A percentile compares a stretch with the other conserved stretches of the same genome.
phyloP scores from a whole-genome alignment of 495 filamentous ascomycete species.

The Copromyces sp. region DNA sequence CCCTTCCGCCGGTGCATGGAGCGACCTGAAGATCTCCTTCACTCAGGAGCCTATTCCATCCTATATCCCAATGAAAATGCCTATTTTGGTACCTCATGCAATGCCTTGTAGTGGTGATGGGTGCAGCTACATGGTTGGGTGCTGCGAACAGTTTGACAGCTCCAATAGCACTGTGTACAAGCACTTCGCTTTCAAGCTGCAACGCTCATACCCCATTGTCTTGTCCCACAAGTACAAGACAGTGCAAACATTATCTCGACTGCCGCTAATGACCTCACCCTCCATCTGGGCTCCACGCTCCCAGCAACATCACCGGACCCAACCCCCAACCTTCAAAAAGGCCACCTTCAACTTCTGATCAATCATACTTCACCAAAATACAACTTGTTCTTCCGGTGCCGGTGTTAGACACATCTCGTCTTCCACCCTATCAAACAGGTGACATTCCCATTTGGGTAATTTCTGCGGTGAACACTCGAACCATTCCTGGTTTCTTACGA shows the following conservation, averaged over 20 bases:
- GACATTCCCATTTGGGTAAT: background rate
- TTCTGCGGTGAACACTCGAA: background rate
- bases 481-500: background rate
- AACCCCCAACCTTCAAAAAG: background rate
- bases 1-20: too few species aligned
- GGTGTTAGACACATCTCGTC: background rate
- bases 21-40: too few species aligned
- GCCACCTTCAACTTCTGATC: background rate
- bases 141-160: background rate
- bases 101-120: background rate
- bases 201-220: background rate
- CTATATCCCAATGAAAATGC: background rate
- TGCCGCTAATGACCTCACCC: background rate
- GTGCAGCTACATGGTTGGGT: background rate
- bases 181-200: background rate
- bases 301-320: background rate
- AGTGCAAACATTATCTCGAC: background rate
- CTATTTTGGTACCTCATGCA: background rate
- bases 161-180: background rate
- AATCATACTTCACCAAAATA: background rate
- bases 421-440: background rate
- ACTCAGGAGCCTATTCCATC: background rate
- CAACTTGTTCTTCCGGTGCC: background rate
- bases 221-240: background rate
- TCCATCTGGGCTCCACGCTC: background rate